These are phyloP conservation scores for Aphanomyces euteiches DNA, from an alignment of 352 stramenopile species.

Conservation along the genomic window DNA sequence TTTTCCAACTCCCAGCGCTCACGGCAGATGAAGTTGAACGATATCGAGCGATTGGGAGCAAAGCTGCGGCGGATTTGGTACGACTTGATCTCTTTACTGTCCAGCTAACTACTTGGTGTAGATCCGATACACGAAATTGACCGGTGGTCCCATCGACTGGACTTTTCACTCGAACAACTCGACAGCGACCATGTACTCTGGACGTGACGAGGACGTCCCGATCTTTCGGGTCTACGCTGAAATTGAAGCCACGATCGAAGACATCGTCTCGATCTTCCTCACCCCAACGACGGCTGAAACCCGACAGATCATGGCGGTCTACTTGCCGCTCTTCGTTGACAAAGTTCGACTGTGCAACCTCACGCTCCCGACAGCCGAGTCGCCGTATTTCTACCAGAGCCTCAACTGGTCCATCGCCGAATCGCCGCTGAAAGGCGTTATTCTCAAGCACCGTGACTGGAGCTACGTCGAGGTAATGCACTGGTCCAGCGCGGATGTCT, in stretches of 20 bases:
- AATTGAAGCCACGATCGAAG: neutral
- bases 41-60: neutral
- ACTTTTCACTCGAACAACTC: neutral
- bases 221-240: neutral
- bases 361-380: neutral
- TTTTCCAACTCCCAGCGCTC: neutral
- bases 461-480: neutral
- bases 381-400: slow-evolving; percentile 1
- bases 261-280: neutral
- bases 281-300: neutral
- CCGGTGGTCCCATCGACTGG: neutral
- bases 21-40: neutral
- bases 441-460: slow-evolving; percentile 1
- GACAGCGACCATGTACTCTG: neutral
- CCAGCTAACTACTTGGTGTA: neutral
- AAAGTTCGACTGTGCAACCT: neutral
- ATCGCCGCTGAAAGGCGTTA: neutral
- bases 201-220: neutral
- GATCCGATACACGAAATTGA: neutral
- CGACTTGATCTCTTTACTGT: neutral
- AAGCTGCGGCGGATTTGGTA: neutral
- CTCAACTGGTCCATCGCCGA: neutral
- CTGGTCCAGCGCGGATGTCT: neutral
- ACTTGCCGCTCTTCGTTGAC: neutral
- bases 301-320: neutral